Evolutionary conservation across 1,139 yeast genomes (phyloP).

Genomic region (Geotrichum klebahnii): DNA sequence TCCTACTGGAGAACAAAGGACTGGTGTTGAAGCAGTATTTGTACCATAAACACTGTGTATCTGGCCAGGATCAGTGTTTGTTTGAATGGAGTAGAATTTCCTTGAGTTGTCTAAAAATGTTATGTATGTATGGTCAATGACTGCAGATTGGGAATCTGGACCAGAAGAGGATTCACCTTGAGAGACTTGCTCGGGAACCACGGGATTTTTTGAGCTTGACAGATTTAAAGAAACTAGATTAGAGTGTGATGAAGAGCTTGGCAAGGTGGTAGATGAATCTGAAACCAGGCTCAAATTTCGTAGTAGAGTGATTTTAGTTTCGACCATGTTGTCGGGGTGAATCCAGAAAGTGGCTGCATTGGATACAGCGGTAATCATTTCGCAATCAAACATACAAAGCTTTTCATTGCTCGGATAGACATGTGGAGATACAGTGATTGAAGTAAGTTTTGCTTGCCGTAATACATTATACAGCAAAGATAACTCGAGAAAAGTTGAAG

Average conservation of each 20-base stretch:
- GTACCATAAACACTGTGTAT: constrained; percentile 30
- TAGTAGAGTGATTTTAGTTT: constrained; percentile 39
- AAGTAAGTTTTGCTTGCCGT: constrained; percentile 31
- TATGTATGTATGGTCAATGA: constrained; percentile 24
- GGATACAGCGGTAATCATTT: constrained; percentile 35
- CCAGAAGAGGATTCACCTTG: neutral
- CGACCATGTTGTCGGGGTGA: constrained; percentile 41
- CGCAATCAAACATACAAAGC: constrained; percentile 38
- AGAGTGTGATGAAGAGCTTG: constrained; percentile 2
- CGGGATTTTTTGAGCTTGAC: constrained; percentile 11
- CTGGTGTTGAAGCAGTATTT: constrained; percentile 22
- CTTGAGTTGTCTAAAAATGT: constrained; percentile 39
- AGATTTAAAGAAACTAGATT: constrained; percentile 12
- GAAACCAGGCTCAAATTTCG: constrained; percentile 37
- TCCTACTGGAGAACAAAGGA: constrained; percentile 49
- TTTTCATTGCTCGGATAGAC: constrained; percentile 26
- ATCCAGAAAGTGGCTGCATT: constrained; percentile 41
- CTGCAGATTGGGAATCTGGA: neutral
- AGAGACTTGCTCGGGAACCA: constrained; percentile 12
- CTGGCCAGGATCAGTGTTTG: constrained; percentile 41
- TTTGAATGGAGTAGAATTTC: constrained; percentile 29
- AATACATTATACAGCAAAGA: constrained; percentile 55
- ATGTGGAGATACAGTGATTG: constrained; percentile 21
- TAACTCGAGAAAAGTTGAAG: constrained; percentile 60
- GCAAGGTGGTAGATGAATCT: constrained; percentile 23